A percentile compares a stretch with the other conserved stretches of the same genome.
phyloP scores from a whole-genome alignment of 2,329 filamentous ascomycete genomes.

The Lasiodiplodia citricola region DNA sequence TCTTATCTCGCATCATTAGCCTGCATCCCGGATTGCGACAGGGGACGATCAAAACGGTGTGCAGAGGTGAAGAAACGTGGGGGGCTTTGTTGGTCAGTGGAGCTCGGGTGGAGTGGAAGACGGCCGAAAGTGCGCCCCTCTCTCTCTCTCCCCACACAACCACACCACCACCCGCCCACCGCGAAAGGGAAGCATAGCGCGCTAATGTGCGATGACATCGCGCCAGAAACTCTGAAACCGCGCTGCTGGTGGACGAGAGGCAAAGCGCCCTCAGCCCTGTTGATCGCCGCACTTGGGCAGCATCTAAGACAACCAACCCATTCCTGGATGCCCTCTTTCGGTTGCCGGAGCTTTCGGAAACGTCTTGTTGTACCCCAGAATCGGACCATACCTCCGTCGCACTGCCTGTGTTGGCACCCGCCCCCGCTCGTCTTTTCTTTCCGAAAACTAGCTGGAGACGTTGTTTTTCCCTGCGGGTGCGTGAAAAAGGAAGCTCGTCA shows the following conservation, averaged over 20 bases:
- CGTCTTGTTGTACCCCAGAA: background rate
- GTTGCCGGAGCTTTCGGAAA: background rate
- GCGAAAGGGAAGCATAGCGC: background rate
- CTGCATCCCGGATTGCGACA: background rate
- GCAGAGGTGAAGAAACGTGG: background rate
- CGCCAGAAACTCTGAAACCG: background rate
- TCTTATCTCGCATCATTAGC: slow-evolving; percentile 12
- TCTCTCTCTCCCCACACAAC: background rate
- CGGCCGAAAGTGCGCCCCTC: background rate
- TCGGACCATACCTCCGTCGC: background rate
- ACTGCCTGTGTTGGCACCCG: background rate
- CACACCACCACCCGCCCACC: background rate
- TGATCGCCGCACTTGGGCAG: background rate
- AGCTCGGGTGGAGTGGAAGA: background rate
- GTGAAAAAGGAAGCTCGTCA: background rate
- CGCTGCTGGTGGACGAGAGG: background rate
- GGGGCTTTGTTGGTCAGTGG: background rate
- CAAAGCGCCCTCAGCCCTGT: background rate
- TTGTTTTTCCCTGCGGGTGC: background rate
- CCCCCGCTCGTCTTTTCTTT: background rate
- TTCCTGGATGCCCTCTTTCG: background rate
- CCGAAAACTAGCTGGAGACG: background rate
- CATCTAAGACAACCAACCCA: background rate
- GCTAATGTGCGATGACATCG: slow-evolving; percentile 17
- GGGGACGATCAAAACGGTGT: background rate